These are phyloP conservation scores for Paramecium octaurelia DNA, from an alignment of 73 alveolate species.

Conservation along the genomic window DNA sequence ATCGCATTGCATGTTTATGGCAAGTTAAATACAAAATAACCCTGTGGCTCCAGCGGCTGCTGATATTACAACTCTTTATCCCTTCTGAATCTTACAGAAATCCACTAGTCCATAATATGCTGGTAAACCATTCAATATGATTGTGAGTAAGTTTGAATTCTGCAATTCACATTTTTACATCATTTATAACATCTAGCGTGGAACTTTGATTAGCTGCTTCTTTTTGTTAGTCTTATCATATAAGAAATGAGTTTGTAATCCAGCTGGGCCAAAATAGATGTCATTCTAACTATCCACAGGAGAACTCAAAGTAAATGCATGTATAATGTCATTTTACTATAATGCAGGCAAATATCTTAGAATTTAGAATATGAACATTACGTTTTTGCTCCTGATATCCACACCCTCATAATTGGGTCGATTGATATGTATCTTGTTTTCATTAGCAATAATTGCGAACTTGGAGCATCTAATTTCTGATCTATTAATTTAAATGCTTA, in stretches of 20 bases:
- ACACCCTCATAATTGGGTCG: slow-evolving; percentile 53
- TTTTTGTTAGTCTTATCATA: neutral
- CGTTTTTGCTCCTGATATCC: slow-evolving; percentile 53
- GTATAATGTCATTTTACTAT: slow-evolving; percentile 36
- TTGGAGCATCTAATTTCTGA: neutral
- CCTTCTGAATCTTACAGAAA: slow-evolving; percentile 39
- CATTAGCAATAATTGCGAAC: neutral
- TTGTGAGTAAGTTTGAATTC: neutral
- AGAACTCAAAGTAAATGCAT: slow-evolving; percentile 42
- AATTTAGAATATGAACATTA: neutral
- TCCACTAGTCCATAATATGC: slow-evolving; percentile 56
- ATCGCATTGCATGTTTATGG: slow-evolving; percentile 26
- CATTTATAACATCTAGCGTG: neutral
- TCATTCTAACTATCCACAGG: neutral
- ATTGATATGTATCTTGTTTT: neutral
- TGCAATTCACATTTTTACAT: neutral
- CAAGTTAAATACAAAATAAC: slow-evolving; percentile 31
- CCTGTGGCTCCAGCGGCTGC: slow-evolving; percentile 67
- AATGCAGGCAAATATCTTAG: neutral
- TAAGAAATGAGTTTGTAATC: neutral
- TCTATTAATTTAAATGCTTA: neutral
- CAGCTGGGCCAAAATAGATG: neutral
- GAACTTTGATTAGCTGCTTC: neutral
- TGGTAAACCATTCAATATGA: slow-evolving; percentile 46
- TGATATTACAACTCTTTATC: slow-evolving; percentile 32